Evolutionary conservation across 1,284 basidiomycete genomes (phyloP), one percentile per base, ranked within the genome.

Genomic region (Cryptococcus sp.): DNA sequence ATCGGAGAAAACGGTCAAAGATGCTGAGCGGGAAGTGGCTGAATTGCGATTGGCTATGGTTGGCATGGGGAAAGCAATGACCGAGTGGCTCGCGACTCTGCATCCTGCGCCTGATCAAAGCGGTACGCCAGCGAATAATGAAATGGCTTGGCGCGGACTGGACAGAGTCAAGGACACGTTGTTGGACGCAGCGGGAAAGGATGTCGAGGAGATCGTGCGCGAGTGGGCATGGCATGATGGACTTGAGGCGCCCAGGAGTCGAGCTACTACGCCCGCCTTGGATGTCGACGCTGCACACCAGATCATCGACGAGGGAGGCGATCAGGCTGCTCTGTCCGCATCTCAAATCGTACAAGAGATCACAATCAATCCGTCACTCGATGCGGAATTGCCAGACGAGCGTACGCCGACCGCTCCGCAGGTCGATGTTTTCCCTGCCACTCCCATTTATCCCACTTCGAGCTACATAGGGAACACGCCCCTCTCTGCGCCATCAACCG

Each of bases 171-270:
- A 64, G 22, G 72, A 76, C 35, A 66, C 66, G 4, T 49, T 78
- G 47, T 55, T 78, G 6, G 74, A 73, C 19, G 73, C 72, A 7
- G 72, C 72, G 0, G 71, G 72, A 10, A 63, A 59, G 15, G 72
- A 76, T 15, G 67, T 71, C 19, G 76, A 75, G 15, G 69, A 72
- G 17, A 61, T 78, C 19, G 76, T 75, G 5, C 63, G 59, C 52
- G 69, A 73, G 54, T 78, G 76, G 76, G 74, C 69, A 17, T 78
- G 76, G 76, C 69, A 74, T 46, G 74, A 77, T 19, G 70, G 70
- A 5, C 60, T 77, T 15, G 69, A 72, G 55, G 64, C 68, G 6
- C 65, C 72, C 3, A 62, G 60, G 8, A 64, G 66, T 46, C 47
- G 61, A 39, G 39, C 60, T 0, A 52, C 55, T 6, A 67, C 65